Evolutionary conservation across 2,329 filamentous ascomycete species (phyloP), one percentile per base, ranked within the genome.

Genomic region (Trichoderma pleuroti): DNA sequence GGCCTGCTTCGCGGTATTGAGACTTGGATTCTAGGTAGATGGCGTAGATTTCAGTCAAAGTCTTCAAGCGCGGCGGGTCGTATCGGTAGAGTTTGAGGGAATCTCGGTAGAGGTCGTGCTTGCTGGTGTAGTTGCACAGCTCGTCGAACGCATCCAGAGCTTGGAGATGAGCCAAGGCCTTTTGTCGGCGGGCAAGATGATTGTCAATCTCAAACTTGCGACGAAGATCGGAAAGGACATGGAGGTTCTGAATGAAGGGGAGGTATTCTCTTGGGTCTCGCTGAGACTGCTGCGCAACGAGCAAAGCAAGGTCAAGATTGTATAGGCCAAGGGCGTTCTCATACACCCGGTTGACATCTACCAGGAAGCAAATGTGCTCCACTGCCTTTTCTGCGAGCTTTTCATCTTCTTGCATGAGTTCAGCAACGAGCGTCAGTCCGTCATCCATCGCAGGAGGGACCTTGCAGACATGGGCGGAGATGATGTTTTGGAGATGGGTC

Each of bases 351-450:
- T 98, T 97, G 59, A 97, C 92, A 80, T 99, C 96, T 0, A 94
- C 93, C 54, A 99, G 86, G 85, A 99, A 99, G 84, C 94, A 98
- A 72, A 99, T 98, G 77, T 99, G 96, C 78, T 98, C 94, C 26
- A 98, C 91, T 0, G 95, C 95, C 79, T 91, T 91, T 75, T 98
- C 95, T 0, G 93, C 93, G 74, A 94, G 86, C 66, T 90, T 87
- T 54, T 89, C 84, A 63, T 92, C 88, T 74, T 91, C 87, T 69
- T 87, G 86, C 84, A 90, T 87, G 42, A 99, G 83, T 68, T 90
- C 87, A 5, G 93, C 91, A 39, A 98, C 92, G 36, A 98, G 89
- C 2, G 83, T 83, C 64, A 99, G 84, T 3, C 94, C 96, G 72
- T 95, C 91, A 71, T 97, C 93, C 0, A 98, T 87, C 64, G 97